phyloP scores from a whole-genome alignment of 2,329 filamentous ascomycete genomes.

The Aureobasidium mangrovei region DNA sequence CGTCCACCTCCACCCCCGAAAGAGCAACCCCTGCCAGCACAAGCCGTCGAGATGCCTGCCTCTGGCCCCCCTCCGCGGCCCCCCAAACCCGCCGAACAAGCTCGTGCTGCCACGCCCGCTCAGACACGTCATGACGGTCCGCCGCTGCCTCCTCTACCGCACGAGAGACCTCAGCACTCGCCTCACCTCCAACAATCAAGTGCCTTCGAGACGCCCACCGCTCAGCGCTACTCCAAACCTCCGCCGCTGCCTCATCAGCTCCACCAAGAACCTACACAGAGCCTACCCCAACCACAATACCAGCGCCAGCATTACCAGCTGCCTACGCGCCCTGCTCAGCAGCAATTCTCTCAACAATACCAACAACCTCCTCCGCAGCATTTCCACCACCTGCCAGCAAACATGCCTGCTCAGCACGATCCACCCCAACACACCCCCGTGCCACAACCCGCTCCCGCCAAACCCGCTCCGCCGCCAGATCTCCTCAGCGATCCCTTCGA shows the following conservation, averaged over 20 bases:
- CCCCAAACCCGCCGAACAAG: slow-evolving; percentile 42
- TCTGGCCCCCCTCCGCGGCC: slow-evolving; percentile 39
- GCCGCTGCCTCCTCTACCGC: slow-evolving; percentile 28
- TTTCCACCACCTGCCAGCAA: slow-evolving; percentile 1
- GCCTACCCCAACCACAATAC: slow-evolving; percentile 27
- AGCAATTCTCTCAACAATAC: slow-evolving; percentile 10
- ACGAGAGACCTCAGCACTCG: slow-evolving; percentile 17
- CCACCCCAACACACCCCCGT: slow-evolving; percentile 9
- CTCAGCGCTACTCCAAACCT: slow-evolving; percentile 1
- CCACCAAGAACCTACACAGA: background rate
- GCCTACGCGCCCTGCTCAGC: slow-evolving; percentile 15
- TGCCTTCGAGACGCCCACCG: slow-evolving; percentile 19
- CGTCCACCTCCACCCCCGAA: slow-evolving; percentile 28
- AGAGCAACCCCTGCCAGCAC: slow-evolving; percentile 22
- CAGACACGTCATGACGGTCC: slow-evolving; percentile 21
- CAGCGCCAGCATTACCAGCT: slow-evolving; percentile 16
- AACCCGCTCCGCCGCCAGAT: slow-evolving; percentile 38
- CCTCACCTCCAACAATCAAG: slow-evolving; percentile 18
- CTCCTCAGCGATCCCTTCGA: slow-evolving; percentile 57
- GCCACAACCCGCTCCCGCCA: slow-evolving; percentile 24
- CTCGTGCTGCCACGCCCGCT: slow-evolving; percentile 15
- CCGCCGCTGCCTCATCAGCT: slow-evolving; percentile 5
- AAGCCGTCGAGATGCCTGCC: slow-evolving; percentile 16
- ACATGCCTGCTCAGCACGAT: slow-evolving; percentile 17
- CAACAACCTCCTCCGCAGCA: slow-evolving; percentile 10